Evolutionary conservation across 192 early-diverging fungal genomes (phyloP).

Genomic region (Bifiguratus adelaidae): DNA sequence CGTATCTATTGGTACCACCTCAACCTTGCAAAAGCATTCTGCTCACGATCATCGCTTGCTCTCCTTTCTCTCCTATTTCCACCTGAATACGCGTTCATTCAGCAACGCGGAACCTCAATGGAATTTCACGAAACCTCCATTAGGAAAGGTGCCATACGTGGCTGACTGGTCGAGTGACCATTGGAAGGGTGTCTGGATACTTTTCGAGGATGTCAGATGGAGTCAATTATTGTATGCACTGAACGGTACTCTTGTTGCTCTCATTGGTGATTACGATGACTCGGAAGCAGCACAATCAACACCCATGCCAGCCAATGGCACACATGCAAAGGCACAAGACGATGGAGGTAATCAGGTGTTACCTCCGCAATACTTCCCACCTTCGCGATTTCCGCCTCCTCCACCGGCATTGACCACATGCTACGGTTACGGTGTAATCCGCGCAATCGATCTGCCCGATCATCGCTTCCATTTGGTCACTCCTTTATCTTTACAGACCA

Average conservation of each 20-base stretch:
- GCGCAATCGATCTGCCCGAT: slow-evolving; percentile 46
- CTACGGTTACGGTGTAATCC: slow-evolving; percentile 49
- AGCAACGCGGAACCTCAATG: slow-evolving; percentile 19
- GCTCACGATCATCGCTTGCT: slow-evolving; percentile 58
- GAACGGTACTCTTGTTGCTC: slow-evolving; percentile 76
- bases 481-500: slow-evolving; percentile 16
- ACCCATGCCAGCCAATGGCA: not conserved
- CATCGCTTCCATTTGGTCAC: slow-evolving; percentile 49
- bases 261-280: slow-evolving; percentile 43
- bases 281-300: not conserved
- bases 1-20: too few species aligned
- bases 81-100: slow-evolving; percentile 11
- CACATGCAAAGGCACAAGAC: not conserved
- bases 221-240: slow-evolving; percentile 73
- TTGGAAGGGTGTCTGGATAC: slow-evolving; percentile 50
- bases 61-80: slow-evolving; percentile 60
- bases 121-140: slow-evolving; percentile 41
- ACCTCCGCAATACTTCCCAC: slow-evolving; percentile 29
- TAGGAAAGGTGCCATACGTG: slow-evolving; percentile 40
- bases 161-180: slow-evolving; percentile 46
- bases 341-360: not conserved
- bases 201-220: slow-evolving; percentile 63
- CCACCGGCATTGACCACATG: slow-evolving; percentile 41
- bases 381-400: slow-evolving; percentile 25
- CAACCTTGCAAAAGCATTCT: slow-evolving; percentile 34